Evolutionary conservation across 106 monocot species (phyloP).

Genomic region (Dendrobium catenatum): DNA sequence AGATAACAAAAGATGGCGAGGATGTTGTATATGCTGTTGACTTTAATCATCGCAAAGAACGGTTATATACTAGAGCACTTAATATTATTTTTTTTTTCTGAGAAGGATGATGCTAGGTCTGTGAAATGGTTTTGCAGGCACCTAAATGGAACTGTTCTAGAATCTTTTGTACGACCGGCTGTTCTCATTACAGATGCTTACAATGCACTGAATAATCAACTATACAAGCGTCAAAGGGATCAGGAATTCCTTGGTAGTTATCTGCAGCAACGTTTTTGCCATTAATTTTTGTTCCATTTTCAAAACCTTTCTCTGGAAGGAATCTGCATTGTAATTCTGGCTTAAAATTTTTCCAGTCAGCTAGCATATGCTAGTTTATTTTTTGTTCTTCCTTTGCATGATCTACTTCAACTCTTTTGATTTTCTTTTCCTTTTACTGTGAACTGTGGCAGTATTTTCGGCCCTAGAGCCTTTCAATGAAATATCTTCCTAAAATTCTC

Average conservation of each 20-base stretch:
- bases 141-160: conserved; percentile 94
- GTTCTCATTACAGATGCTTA: conserved; percentile 98
- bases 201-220: conserved; percentile 90
- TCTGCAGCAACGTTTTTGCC: conserved; percentile 1
- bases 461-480: not conserved
- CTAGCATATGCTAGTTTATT: not conserved
- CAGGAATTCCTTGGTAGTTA: conserved; percentile 85
- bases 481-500: not conserved
- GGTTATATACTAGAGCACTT: conserved; percentile 30
- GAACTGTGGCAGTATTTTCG: not conserved
- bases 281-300: not conserved
- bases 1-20: conserved; percentile 99
- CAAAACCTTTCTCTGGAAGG: not conserved
- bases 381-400: not conserved
- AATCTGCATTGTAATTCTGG: not conserved
- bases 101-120: conserved; percentile 7
- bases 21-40: conserved; percentile 99
- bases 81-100: not conserved
- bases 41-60: conserved; percentile 96
- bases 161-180: conserved; percentile 97
- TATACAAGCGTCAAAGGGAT: conserved; percentile 82
- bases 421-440: not conserved
- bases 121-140: conserved; percentile 52
- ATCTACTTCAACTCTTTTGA: not conserved
- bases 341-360: not conserved